Evolutionary conservation across 2,329 filamentous ascomycete species (phyloP).

Genomic region (Parastagonospora avenae): DNA sequence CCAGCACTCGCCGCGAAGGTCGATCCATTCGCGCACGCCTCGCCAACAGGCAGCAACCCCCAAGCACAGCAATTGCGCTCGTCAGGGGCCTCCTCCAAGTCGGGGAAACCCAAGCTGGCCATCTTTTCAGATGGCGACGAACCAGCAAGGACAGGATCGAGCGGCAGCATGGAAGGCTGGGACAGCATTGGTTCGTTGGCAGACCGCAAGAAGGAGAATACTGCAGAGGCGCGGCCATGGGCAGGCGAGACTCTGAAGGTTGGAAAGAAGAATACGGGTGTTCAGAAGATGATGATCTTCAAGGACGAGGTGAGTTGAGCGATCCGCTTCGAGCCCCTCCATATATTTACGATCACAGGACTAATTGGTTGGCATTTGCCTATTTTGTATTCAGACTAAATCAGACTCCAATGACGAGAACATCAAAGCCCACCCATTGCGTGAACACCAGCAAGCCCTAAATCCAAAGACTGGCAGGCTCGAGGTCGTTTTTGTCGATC

Average conservation of each 20-base stretch:
- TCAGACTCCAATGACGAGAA: slow-evolving; percentile 43
- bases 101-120: slow-evolving; percentile 78
- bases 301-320: slow-evolving; percentile 85
- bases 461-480: slow-evolving; percentile 82
- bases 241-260: slow-evolving; percentile 87
- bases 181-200: slow-evolving; percentile 86
- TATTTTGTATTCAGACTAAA: slow-evolving; percentile 58
- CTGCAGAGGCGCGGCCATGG: slow-evolving; percentile 85
- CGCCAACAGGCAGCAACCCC: slow-evolving; percentile 62
- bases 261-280: slow-evolving; percentile 77
- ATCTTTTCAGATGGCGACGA: slow-evolving; percentile 84
- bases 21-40: slow-evolving; percentile 70
- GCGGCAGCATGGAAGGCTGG: slow-evolving; percentile 75
- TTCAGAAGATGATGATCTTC: slow-evolving; percentile 87
- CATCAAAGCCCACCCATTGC: slow-evolving; percentile 66
- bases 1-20: slow-evolving; percentile 84
- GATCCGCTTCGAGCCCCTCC: slow-evolving; percentile 43
- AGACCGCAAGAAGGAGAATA: slow-evolving; percentile 94
- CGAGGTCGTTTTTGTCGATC: slow-evolving; percentile 85
- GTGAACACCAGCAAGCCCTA: slow-evolving; percentile 77
- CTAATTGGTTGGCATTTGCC: slow-evolving; percentile 72
- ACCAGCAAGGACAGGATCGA: slow-evolving; percentile 58
- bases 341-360: slow-evolving; percentile 65
- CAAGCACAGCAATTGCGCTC: slow-evolving; percentile 62
- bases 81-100: slow-evolving; percentile 61